A percentile compares a stretch with the other conserved stretches of the same genome.
These are phyloP conservation scores for Acanthamoeba triangularis DNA, from an alignment of 208 protist genomes.

Conservation along the genomic window DNA sequence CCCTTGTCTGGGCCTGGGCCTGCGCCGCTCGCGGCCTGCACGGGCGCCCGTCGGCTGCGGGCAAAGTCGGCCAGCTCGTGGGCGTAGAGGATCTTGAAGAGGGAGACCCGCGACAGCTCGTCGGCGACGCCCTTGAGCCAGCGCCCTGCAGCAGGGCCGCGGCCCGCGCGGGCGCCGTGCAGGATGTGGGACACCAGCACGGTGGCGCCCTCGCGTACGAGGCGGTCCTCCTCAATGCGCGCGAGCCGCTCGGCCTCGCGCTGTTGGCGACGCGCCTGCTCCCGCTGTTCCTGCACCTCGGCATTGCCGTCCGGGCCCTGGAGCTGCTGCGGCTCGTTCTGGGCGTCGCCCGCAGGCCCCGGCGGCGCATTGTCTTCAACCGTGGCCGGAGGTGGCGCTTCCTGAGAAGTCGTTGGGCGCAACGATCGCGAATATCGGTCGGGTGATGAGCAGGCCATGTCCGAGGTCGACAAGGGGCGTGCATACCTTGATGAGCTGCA, in stretches of 20 bases:
- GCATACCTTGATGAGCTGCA: background rate
- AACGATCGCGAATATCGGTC: background rate
- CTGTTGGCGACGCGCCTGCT: background rate
- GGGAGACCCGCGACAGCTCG: background rate
- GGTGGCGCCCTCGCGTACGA: background rate
- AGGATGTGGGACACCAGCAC: background rate
- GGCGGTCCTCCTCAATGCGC: background rate
- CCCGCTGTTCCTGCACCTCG: background rate
- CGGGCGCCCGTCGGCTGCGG: background rate
- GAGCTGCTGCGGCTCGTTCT: no score
- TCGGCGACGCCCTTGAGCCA: background rate
- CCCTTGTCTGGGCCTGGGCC: background rate
- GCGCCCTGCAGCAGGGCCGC: background rate
- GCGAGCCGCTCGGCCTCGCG: background rate
- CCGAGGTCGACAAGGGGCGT: no score
- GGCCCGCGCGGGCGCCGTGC: background rate
- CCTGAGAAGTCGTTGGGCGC: background rate
- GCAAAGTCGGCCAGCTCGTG: background rate
- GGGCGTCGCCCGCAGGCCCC: background rate
- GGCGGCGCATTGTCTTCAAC: background rate
- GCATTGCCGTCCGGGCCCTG: background rate
- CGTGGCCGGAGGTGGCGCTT: background rate
- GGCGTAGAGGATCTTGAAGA: conserved; percentile 12
- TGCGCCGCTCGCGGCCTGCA: background rate
- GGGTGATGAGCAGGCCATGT: background rate